Percentiles rank a stretch among this genome's conserved stretches.
These are phyloP conservation scores for Syzygium malaccense DNA, from an alignment of 441 rosid species.

Conservation along the genomic window DNA sequence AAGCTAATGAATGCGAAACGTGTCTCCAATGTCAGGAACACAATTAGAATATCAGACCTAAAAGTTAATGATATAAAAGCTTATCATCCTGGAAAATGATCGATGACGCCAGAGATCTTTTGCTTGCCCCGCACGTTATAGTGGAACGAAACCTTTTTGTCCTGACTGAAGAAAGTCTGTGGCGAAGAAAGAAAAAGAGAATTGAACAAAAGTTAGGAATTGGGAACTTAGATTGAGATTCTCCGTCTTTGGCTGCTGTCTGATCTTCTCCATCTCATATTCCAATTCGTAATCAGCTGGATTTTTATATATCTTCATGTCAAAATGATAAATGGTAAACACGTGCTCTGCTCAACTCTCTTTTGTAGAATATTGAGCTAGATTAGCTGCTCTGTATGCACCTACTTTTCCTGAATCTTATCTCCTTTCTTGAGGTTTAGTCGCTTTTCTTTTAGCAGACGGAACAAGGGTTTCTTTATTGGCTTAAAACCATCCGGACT, in stretches of 20 bases:
- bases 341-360: neutral
- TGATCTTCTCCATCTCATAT: neutral
- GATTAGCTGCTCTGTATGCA: neutral
- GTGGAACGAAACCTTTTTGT: neutral
- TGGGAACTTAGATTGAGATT: neutral
- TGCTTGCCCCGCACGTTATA: neutral
- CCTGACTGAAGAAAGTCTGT: neutral
- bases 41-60: neutral
- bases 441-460: neutral
- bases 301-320: neutral
- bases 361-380: neutral
- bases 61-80: neutral
- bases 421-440: neutral
- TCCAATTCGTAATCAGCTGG: neutral
- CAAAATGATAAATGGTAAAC: neutral
- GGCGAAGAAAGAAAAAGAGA: neutral
- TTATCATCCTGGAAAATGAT: neutral
- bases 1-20: neutral
- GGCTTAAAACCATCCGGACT: neutral
- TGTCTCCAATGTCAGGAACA: neutral
- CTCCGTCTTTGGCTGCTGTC: neutral
- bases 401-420: neutral
- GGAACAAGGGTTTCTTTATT: neutral
- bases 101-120: too few species aligned
- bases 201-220: neutral